These are phyloP conservation scores for Lablab purpureus DNA, from an alignment of 306 rosid genomes.

Conservation along the genomic window DNA sequence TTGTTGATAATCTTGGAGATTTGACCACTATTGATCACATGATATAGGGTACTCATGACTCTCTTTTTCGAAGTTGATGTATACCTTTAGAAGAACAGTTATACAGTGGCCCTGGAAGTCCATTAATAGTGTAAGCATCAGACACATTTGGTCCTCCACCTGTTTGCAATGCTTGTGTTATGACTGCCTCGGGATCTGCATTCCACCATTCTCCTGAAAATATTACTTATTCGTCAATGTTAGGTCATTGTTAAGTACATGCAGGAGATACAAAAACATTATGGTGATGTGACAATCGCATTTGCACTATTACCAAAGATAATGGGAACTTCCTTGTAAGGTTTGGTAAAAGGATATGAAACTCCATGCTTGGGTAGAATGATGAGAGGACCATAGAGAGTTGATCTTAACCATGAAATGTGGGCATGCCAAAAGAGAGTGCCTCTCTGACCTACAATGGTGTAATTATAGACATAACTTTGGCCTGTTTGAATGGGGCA, in stretches of 20 bases:
- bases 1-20: no score
- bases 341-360: conserved; percentile 56
- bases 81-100: neutral
- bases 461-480: conserved; percentile 71
- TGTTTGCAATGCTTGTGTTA: conserved; percentile 1
- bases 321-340: conserved; percentile 58
- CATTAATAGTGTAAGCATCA: conserved; percentile 21
- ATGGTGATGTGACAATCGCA: conserved; percentile 6
- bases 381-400: conserved; percentile 66
- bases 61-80: conserved; percentile 3
- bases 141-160: conserved; percentile 7
- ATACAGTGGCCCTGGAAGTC: conserved; percentile 5
- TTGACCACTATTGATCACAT: neutral
- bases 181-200: conserved; percentile 11
- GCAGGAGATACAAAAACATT: neutral
- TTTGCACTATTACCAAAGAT: conserved; percentile 49
- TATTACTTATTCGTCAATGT: neutral
- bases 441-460: conserved; percentile 68
- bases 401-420: conserved; percentile 70
- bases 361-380: conserved; percentile 62
- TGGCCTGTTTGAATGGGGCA: conserved; percentile 73
- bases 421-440: conserved; percentile 82
- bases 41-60: neutral
- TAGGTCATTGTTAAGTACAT: conserved; percentile 10
- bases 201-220: conserved; percentile 33